A percentile compares a stretch with the other conserved stretches of the same genome.
Conservation (phyloP, 129 eudicot genomes). For the sunflower (Helianthus annuus) region HanXRQr2.0-SUNRISE NC_035436.2:10053591-10054090, state of each 20-base stretch:
- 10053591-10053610: constrained; percentile 6
- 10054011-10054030: constrained; percentile 25
- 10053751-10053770: background rate
- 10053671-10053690: constrained; percentile 36
- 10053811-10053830: constrained; percentile 1
- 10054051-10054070: background rate
- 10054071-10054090: rapidly evolving
- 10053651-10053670: constrained; percentile 18
- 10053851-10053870: background rate
- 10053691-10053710: constrained; percentile 28
- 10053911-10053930: constrained; percentile 5
- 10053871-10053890: constrained; percentile 22
- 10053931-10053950: background rate
- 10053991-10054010: background rate
- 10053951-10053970: constrained; percentile 30
- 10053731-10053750: constrained; percentile 18
- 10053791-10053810: constrained; percentile 27
- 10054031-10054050: constrained; percentile 24
- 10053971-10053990: constrained; percentile 22
- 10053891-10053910: constrained; percentile 28
- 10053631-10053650: constrained; percentile 17
- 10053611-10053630: constrained; percentile 31
- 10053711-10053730: constrained; percentile 8
- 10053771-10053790: background rate
- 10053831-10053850: constrained; percentile 22